These are phyloP conservation scores for Macrolepiota dolichaula DNA, from an alignment of 768 basidiomycete species.

Conservation along the genomic window DNA sequence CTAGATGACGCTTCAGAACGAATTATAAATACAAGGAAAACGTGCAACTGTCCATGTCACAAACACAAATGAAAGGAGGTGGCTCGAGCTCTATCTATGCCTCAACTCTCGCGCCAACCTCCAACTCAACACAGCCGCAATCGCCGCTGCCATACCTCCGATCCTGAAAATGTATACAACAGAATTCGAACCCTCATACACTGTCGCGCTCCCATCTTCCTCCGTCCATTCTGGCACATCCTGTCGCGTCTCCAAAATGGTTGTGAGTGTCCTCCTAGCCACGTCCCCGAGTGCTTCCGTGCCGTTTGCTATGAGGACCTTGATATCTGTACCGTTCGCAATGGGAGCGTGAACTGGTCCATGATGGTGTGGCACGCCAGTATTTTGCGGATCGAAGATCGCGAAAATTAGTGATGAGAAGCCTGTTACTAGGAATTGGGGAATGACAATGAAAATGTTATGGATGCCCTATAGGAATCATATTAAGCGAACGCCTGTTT, in stretches of 20 bases:
- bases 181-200: constrained; percentile 49
- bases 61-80: background rate
- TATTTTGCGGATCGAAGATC: constrained; percentile 67
- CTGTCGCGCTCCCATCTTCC: constrained; percentile 18
- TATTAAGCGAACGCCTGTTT: background rate
- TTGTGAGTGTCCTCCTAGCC: background rate
- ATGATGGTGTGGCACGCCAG: constrained; percentile 33
- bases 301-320: constrained; percentile 2
- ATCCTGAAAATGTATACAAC: constrained; percentile 76
- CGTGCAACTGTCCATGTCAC: background rate
- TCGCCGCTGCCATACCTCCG: constrained; percentile 50
- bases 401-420: constrained; percentile 85
- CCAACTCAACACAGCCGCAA: constrained; percentile 54
- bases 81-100: constrained; percentile 28
- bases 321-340: constrained; percentile 9
- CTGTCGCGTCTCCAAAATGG: too few relatives aligned
- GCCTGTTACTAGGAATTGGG: constrained; percentile 90
- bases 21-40: background rate
- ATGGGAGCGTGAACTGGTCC: constrained; percentile 10
- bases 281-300: background rate
- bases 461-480: constrained; percentile 72
- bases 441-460: constrained; percentile 90
- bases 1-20: too few relatives aligned
- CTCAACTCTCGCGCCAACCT: constrained; percentile 51
- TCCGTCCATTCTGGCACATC: constrained; percentile 12